Conservation (phyloP, 208 protist species). For the Crithidia bombi region DNA sequence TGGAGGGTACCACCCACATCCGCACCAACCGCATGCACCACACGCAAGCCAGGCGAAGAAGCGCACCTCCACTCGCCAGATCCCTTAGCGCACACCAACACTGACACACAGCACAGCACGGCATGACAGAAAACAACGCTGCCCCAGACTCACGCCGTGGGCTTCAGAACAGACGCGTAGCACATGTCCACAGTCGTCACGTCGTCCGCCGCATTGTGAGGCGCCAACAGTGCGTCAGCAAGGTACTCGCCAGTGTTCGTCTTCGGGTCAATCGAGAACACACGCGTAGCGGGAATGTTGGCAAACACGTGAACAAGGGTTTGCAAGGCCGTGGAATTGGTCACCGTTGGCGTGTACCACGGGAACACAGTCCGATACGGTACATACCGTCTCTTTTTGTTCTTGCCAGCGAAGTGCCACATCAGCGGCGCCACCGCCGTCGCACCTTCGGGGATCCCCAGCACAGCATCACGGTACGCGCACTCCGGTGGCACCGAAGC, state of each 20-base stretch:
- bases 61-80: too few species aligned
- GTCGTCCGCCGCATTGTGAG: not conserved
- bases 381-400: not conserved
- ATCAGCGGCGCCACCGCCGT: constrained; percentile 3
- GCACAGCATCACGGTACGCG: constrained; percentile 3
- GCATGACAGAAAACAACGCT: too few species aligned
- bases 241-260: not conserved
- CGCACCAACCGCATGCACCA: too few species aligned
- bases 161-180: not conserved
- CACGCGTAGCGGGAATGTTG: not conserved
- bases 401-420: constrained; percentile 4
- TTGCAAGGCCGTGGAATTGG: not conserved
- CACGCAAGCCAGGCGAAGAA: too few species aligned
- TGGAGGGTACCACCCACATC: too few species aligned
- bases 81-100: too few species aligned
- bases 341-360: constrained; percentile 9
- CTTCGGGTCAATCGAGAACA: not conserved
- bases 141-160: too few species aligned
- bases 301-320: not conserved
- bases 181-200: not conserved
- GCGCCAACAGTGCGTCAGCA: not conserved
- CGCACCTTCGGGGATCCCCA: not conserved
- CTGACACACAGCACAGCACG: too few species aligned
- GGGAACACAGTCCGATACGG: not conserved
- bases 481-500: not conserved